Percentiles rank a stretch among this genome's conserved stretches.
Conservation (phyloP, 164 flowering plant species). For the Umbellularia californica region DNA sequence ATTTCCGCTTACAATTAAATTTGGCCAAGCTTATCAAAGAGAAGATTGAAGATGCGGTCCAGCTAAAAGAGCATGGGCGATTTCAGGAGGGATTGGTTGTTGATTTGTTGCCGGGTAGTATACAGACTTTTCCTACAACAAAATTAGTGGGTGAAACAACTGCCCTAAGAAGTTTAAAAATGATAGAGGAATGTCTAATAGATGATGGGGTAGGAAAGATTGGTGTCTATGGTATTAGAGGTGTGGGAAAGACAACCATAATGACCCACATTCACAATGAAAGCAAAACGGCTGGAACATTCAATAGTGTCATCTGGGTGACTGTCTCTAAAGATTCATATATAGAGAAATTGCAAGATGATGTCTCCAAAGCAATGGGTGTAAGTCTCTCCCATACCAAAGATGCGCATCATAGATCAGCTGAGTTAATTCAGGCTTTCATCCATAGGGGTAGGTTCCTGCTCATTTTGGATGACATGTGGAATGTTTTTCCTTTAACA, state of each 20-base stretch:
- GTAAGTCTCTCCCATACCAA: background rate
- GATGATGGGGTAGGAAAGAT: slow-evolving; percentile 2
- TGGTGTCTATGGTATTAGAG: slow-evolving; percentile 10
- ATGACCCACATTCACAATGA: background rate
- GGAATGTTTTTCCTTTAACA: background rate
- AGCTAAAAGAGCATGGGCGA: background rate
- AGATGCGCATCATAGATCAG: background rate
- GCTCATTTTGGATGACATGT: slow-evolving; percentile 7
- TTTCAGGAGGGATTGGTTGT: background rate
- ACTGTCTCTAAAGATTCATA: slow-evolving; percentile 3
- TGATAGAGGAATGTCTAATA: background rate
- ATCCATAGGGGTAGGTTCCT: background rate
- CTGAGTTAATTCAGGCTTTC: background rate
- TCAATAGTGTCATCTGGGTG: background rate
- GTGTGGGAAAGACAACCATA: slow-evolving; percentile 8
- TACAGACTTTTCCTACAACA: background rate
- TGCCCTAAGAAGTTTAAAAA: background rate
- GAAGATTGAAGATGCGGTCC: background rate
- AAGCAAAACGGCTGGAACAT: background rate
- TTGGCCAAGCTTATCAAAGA: background rate
- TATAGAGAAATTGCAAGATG: background rate
- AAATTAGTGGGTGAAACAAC: background rate
- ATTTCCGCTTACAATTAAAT: background rate
- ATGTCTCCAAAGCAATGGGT: background rate
- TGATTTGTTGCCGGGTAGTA: background rate